Evolutionary conservation across 1,139 yeast species (phyloP), one percentile per base, ranked within the genome.

Genomic region (Kurtzmaniella quercitrusa): DNA sequence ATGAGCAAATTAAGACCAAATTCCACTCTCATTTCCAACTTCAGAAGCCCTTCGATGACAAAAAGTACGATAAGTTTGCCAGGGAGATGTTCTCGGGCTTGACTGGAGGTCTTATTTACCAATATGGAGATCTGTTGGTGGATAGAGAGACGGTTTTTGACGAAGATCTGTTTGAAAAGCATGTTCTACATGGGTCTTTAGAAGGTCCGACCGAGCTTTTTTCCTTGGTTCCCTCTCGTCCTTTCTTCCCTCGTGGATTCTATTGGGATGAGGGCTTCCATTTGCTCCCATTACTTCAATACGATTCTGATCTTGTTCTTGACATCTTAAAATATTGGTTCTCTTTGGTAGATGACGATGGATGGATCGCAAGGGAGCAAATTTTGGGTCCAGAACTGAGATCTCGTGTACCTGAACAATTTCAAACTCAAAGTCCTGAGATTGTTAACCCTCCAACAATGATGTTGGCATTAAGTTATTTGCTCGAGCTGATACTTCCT

Each of bases 251-350:
- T 7, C 75, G 98, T 49, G 99, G 99, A 0, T 93, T 93, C 57
- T 88, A 88, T 57, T 93, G 99, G 99, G 99, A 94, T 62, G 98
- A 94, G 65, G 99, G 99, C 0, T 93, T 93, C 63, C 96, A 93
- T 60, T 70, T 93, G 48, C 69, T 91, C 34, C 96, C 96, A 3
- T 68, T 93, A 32, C 63, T 88, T 50, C 83, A 84, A 41, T 91
- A 84, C 59, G 98, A 93, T 60, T 77, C 88, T 8, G 96, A 89
- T 56, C 68, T 93, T 38, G 88, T 83, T 0, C 68, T 91, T 47
- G 96, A 88, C 50, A 82, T 93, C 21, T 60, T 89, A 46, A 76
- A 84, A 54, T 86, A 96, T 38, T 93, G 99, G 99, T 85, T 93
- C 58, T 66, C 76, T 35, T 66, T 88, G 42, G 87, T 89, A 48